These are phyloP conservation scores for Dorcoceras hygrometricum DNA, from an alignment of 257 asterid genomes.

Conservation along the genomic window DNA sequence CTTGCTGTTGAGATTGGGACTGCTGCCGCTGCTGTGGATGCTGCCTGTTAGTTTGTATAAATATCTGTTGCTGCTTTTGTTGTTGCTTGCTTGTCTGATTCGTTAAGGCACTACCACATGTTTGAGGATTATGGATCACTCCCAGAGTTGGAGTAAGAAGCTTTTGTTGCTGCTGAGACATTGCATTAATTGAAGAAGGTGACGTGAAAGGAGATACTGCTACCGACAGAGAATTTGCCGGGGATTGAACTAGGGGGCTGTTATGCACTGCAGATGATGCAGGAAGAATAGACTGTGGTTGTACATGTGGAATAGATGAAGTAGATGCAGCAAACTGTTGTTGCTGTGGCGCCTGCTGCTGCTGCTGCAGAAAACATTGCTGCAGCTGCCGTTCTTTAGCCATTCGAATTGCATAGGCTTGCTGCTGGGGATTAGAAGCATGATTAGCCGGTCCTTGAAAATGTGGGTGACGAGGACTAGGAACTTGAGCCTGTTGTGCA, in stretches of 20 bases:
- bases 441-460: constrained; percentile 58
- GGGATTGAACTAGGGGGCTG: constrained; percentile 53
- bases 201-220: constrained; percentile 51
- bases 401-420: constrained; percentile 64
- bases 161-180: constrained; percentile 65
- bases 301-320: constrained; percentile 61
- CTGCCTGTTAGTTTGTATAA: constrained; percentile 45
- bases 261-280: constrained; percentile 58
- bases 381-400: constrained; percentile 80
- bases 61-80: constrained; percentile 43
- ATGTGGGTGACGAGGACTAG: constrained; percentile 41
- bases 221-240: constrained; percentile 44
- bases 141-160: constrained; percentile 60
- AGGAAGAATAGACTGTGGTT: constrained; percentile 61
- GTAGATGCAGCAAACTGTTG: constrained; percentile 53
- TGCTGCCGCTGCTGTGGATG: constrained; percentile 66
- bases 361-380: constrained; percentile 53
- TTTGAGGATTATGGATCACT: constrained; percentile 49
- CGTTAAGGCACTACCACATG: constrained; percentile 44
- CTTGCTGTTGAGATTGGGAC: constrained; percentile 57
- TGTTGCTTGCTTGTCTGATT: constrained; percentile 54
- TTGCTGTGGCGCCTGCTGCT: constrained; percentile 37
- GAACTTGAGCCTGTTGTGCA: constrained; percentile 47
- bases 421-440: constrained; percentile 56
- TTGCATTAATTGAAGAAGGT: constrained; percentile 47